Evolutionary conservation across 257 asterid genomes (phyloP), one percentile per base, ranked within the genome.

Genomic region (Plectranthus barbatus): DNA sequence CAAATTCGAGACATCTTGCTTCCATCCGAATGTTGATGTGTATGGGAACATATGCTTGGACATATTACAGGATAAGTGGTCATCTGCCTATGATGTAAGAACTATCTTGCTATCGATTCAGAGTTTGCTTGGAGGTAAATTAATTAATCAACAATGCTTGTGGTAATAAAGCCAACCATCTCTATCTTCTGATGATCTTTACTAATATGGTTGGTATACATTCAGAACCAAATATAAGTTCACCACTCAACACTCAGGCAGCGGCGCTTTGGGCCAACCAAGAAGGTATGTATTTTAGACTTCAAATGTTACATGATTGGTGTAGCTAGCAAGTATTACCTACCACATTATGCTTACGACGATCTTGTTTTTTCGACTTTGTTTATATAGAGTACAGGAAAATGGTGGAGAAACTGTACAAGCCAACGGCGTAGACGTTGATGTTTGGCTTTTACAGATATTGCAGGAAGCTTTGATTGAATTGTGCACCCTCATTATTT

Each of bases 51-150:
- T 93, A 48, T 93, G 97, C 83, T 77, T 93, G 81, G 97, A 93
- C 71, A 93, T 87, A 71, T 82, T 90, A 34, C 97, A 88, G 90
- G 99, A 89, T 67, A 89, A 92, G 68, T 89, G 97, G 99, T 92
- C 97, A 37, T 92, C 99, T 55, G 96, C 97, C 12, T 92, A 87
- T 69, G 99, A 92, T 80, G 91, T 87, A 7, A 86, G 99, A 82
- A 92, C 97, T n/a, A 82, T 92, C 68, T 75, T 92, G 61, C 80
- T 92, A 4, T 92, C 95, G 2, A 83, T 92, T 41, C 94, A 92
- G 84, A 92, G 99, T 70, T 67, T 92, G 80, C 91, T 89, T 61
- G 99, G 97, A 85, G 99, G 99, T 37, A 37, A 34, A n/a, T 23
- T 91, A 79, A 66, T 59, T 12, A 34, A 12, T n/a, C 33, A n/a